Evolutionary conservation across 345 rosid genomes (phyloP), one percentile per base, ranked within the genome.

Genomic region (Dipteronia sinensis): DNA sequence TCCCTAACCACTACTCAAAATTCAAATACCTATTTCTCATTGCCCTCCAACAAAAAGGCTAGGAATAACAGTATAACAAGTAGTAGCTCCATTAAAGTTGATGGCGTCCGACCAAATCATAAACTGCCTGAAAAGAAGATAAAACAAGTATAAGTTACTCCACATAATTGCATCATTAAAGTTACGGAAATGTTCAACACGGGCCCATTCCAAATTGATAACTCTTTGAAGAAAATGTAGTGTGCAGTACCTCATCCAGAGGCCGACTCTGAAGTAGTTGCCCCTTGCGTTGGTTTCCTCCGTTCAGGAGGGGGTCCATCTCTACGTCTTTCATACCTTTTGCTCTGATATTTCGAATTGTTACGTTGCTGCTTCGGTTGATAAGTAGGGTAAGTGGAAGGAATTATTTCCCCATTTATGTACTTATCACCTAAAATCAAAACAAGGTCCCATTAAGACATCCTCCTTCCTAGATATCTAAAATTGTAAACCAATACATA

Each of bases 351-450:
- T 82, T 88, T 91, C 0, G 94, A 76, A 82, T 80, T 85, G 46
- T 85, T 89, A 10, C 97, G 64, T 12, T 59, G 85, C 67, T 86
- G 87, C 83, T 92, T 95, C 70, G 97, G 98, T 80, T 95, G 98
- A 83, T 92, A 95, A 44, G 98, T 95, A 3, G 99, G 98, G 80
- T 93, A 93, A 38, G 92, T 87, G 89, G 94, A 91, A 2, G 98
- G 96, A 71, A 93, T 90, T 27, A 95, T 95, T 87, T 93, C 97
- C 66, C 99, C 99, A 76, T 95, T 95, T 79, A 91, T 72, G 80
- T 95, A 95, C 82, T 95, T 95, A 78, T 95, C 99, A 25, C 99
- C 98, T 95, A 71, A 25, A 20, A 73, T 31, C 20, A 38, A 16
- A 34, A 44, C 19, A 72, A 7, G 17, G 25, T 8, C 65, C 38